Evolutionary conservation across 768 basidiomycete species (phyloP).

Genomic region (Clitopilus hobsonii): DNA sequence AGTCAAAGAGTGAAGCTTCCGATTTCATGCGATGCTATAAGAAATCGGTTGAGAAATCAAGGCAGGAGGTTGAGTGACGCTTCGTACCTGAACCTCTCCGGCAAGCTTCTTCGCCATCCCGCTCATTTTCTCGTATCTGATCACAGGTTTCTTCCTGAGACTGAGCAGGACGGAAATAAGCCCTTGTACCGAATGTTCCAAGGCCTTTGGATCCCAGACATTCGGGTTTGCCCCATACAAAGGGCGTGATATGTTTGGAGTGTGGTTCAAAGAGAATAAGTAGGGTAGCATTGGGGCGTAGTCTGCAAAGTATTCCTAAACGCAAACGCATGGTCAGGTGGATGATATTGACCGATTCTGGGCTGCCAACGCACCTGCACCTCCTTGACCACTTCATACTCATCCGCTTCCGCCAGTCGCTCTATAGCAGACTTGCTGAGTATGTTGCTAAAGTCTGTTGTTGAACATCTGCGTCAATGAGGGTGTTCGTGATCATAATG

Average conservation of each 20-base stretch:
- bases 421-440: constrained; percentile 89
- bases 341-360: not conserved
- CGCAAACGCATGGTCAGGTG: constrained; percentile 2
- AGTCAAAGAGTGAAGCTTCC: constrained; percentile 86
- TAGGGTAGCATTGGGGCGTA: constrained; percentile 84
- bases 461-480: constrained; percentile 16
- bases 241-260: constrained; percentile 55
- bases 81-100: constrained; percentile 71
- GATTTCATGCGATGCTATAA: constrained; percentile 74
- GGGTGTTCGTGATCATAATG: constrained; percentile 15
- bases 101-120: constrained; percentile 89
- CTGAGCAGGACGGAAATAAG: constrained; percentile 85
- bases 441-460: constrained; percentile 90
- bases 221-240: constrained; percentile 71
- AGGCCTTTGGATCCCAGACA: constrained; percentile 68
- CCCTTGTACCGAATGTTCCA: constrained; percentile 76
- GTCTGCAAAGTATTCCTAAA: constrained; percentile 96
- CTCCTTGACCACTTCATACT: constrained; percentile 94
- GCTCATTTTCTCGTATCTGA: constrained; percentile 93
- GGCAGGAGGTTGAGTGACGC: not conserved
- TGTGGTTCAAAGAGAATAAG: constrained; percentile 83
- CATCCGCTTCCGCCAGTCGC: constrained; percentile 88
- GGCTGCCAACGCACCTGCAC: constrained; percentile 74
- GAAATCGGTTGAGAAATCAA: not conserved
- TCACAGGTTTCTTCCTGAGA: constrained; percentile 92